Evolutionary conservation across 2,329 filamentous ascomycete genomes (phyloP).

Genomic region (Trichophyton simii): DNA sequence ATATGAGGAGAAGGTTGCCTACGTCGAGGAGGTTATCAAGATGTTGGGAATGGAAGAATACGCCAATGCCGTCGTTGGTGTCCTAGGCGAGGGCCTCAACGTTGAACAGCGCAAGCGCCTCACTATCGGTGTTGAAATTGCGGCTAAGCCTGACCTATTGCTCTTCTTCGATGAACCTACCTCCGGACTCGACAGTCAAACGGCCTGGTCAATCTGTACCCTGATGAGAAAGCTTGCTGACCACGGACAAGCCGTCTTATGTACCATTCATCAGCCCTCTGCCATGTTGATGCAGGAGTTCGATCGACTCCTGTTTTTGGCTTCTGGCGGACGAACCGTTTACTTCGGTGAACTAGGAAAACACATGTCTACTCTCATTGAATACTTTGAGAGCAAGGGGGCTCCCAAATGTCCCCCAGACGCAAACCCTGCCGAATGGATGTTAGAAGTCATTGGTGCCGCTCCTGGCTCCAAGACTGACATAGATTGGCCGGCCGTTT

Average conservation of each 20-base stretch:
- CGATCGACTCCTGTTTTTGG: constrained; percentile 52
- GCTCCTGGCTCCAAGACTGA: constrained; percentile 47
- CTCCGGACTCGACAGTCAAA: constrained; percentile 84
- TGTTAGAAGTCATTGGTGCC: constrained; percentile 49
- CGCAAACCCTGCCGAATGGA: constrained; percentile 66
- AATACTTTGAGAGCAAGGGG: constrained; percentile 55
- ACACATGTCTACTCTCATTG: constrained; percentile 45
- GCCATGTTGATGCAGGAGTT: constrained; percentile 88
- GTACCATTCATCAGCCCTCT: constrained; percentile 94
- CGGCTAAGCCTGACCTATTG: constrained; percentile 76
- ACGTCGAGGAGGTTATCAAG: constrained; percentile 84
- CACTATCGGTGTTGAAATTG: constrained; percentile 88
- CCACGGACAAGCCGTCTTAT: constrained; percentile 80
- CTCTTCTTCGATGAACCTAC: constrained; percentile 93
- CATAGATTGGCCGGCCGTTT: constrained; percentile 42
- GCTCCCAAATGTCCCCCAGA: constrained; percentile 48
- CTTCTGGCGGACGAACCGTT: constrained; percentile 52
- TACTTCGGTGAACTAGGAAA: constrained; percentile 57
- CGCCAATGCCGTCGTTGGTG: constrained; percentile 79
- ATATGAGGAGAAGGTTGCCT: constrained; percentile 65
- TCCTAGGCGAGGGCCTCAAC: constrained; percentile 62
- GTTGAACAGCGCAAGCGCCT: constrained; percentile 60
- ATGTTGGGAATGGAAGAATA: constrained; percentile 84
- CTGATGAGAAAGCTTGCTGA: constrained; percentile 82
- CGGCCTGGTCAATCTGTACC: constrained; percentile 82